Evolutionary conservation across 2,329 filamentous ascomycete species (phyloP).

Genomic region (Aspergillus fischeri): DNA sequence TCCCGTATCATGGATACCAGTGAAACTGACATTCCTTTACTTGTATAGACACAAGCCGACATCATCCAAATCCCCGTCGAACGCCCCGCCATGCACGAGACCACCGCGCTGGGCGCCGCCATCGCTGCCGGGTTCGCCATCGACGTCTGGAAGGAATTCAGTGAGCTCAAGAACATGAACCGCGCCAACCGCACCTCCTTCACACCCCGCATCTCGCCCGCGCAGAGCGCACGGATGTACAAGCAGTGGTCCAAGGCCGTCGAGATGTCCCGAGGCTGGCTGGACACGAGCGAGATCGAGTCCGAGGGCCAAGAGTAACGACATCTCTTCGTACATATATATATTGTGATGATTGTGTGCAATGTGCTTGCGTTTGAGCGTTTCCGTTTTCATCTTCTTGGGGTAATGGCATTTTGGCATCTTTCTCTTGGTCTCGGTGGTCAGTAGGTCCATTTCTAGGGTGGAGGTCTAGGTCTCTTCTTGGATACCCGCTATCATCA

Average conservation of each 20-base stretch:
- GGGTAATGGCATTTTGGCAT: not conserved
- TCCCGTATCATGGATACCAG: not conserved
- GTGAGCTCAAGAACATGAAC: conserved; percentile 70
- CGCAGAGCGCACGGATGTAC: conserved; percentile 61
- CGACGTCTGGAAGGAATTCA: conserved; percentile 70
- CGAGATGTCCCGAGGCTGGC: conserved; percentile 73
- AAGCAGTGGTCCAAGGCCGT: conserved; percentile 72
- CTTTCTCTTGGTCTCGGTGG: not conserved
- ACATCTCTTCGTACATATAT: not conserved
- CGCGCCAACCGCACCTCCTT: conserved; percentile 66
- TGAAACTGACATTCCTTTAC: conserved; percentile 9
- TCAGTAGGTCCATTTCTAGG: conserved; percentile 3
- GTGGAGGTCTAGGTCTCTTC: conserved; percentile 7
- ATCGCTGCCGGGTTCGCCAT: conserved; percentile 85
- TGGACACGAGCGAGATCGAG: conserved; percentile 25
- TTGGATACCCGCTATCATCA: conserved; percentile 12
- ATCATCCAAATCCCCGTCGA: conserved; percentile 79
- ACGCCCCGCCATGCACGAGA: conserved; percentile 84
- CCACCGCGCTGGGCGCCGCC: conserved; percentile 80
- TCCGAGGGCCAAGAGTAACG: conserved; percentile 20
- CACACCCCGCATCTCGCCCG: conserved; percentile 58
- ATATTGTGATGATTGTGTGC: not conserved
- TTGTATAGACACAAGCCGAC: conserved; percentile 69
- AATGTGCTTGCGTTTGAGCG: conserved; percentile 8
- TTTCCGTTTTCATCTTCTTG: conserved; percentile 7